Conservation (phyloP, 2,329 filamentous ascomycete species). For the Huntiella abstrusa region DNA sequence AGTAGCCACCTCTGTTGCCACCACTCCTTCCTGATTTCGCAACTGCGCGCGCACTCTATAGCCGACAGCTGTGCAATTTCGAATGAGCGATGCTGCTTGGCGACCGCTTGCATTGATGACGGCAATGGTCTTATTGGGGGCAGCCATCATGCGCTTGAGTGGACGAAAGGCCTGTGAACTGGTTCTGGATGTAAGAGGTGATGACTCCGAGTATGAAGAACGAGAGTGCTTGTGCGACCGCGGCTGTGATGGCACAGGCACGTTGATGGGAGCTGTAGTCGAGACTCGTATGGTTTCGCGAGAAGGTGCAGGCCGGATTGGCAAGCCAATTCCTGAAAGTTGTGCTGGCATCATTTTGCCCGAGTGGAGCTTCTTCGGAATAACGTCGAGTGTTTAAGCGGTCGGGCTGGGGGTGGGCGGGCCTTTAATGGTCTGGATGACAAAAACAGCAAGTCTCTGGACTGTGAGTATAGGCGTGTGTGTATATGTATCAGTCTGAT, state of each 20-base stretch:
- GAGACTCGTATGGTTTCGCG: conserved; percentile 12
- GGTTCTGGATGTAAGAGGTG: conserved; percentile 36
- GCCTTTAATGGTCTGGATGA: not conserved
- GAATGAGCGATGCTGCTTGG: conserved; percentile 86
- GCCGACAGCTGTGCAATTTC: conserved; percentile 81
- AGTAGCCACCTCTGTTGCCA: conserved; percentile 66
- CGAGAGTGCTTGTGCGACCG: conserved; percentile 39
- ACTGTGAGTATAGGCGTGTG: not conserved
- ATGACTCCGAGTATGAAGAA: conserved; percentile 42
- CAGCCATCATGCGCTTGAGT: conserved; percentile 37
- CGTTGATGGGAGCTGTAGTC: conserved; percentile 10
- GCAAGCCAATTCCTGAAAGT: conserved; percentile 18
- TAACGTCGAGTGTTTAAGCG: no score
- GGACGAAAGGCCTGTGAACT: conserved; percentile 43
- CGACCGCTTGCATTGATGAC: conserved; percentile 92
- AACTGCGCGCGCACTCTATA: conserved; percentile 88
- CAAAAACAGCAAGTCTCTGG: no score
- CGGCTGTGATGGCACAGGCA: conserved; percentile 8
- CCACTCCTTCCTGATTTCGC: conserved; percentile 67
- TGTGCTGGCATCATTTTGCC: conserved; percentile 17
- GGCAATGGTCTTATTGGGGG: conserved; percentile 62
- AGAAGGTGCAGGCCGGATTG: conserved; percentile 19
- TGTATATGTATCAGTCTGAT: not conserved
- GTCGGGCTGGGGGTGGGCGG: not conserved
- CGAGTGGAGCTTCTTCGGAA: no score